Conservation (phyloP, 2,329 filamentous ascomycete species). For the Fusarium lateritium region DNA sequence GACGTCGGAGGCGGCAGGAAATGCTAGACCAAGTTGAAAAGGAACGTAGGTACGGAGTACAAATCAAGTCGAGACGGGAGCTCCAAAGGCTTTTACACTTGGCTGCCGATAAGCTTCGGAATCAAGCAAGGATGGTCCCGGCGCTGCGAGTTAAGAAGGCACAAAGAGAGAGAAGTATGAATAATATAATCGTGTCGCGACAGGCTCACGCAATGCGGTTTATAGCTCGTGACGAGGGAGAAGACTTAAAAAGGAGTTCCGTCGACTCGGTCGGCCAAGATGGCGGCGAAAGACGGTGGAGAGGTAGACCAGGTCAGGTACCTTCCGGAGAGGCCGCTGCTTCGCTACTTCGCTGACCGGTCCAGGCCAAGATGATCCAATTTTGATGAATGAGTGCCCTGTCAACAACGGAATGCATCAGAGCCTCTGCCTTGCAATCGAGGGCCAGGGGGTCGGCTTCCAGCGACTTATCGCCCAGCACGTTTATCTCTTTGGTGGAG, state of each 20-base stretch:
- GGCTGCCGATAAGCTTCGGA: constrained; percentile 34
- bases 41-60: constrained; percentile 25
- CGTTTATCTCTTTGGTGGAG: constrained; percentile 37
- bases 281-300: constrained; percentile 42
- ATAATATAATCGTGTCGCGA: constrained; percentile 16
- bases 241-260: constrained; percentile 36
- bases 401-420: constrained; percentile 35
- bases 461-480: constrained; percentile 33
- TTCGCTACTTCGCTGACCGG: constrained; percentile 38
- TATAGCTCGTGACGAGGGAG: constrained; percentile 28
- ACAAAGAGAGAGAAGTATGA: constrained; percentile 8
- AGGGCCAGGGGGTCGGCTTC: constrained; percentile 19
- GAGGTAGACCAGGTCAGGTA: constrained; percentile 32
- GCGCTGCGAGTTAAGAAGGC: constrained; percentile 12
- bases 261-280: constrained; percentile 31
- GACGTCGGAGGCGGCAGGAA: constrained; percentile 29
- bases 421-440: constrained; percentile 30
- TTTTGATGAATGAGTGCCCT: constrained; percentile 40
- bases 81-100: constrained; percentile 23
- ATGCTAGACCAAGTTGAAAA: constrained; percentile 19
- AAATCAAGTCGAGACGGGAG: constrained; percentile 10
- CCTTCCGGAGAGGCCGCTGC: constrained; percentile 42
- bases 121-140: constrained; percentile 25
- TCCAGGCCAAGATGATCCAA: constrained; percentile 42
- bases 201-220: constrained; percentile 15